phyloP scores from a whole-genome alignment of 768 basidiomycete genomes.

The Leccinum rimulosum region DNA sequence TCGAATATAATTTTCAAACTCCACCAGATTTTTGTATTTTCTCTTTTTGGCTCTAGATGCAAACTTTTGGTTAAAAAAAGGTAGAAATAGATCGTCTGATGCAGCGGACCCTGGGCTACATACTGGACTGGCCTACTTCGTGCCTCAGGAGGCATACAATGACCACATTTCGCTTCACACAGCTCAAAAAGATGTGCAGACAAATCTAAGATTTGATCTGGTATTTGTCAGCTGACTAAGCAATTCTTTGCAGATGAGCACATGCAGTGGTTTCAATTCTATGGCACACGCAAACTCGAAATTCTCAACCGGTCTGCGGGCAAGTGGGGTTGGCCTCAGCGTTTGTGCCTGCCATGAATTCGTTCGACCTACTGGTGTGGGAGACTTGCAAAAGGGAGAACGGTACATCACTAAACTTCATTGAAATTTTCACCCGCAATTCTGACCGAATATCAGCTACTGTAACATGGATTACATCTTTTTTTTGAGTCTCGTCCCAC shows the following conservation, averaged over 20 bases:
- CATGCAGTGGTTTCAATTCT: neutral
- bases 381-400: neutral
- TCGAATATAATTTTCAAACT: neutral
- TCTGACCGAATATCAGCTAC: neutral
- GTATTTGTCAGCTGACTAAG: neutral
- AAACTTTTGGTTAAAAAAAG: neutral
- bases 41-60: neutral
- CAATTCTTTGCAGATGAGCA: neutral
- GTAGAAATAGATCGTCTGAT: neutral
- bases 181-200: neutral
- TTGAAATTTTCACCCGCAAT: neutral
- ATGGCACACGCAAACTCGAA: neutral
- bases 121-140: neutral
- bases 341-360: neutral
- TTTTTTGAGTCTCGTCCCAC: neutral
- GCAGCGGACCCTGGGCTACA: neutral
- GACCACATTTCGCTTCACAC: neutral
- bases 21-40: neutral
- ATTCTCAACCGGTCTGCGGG: neutral
- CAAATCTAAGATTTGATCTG: neutral
- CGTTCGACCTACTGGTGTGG: neutral
- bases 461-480: neutral
- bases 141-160: neutral
- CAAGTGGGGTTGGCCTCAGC: neutral
- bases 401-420: neutral